A percentile compares a stretch with the other conserved stretches of the same genome.
These are phyloP conservation scores for Emydomyces testavorans DNA, from an alignment of 2,329 filamentous ascomycete genomes.

Conservation along the genomic window DNA sequence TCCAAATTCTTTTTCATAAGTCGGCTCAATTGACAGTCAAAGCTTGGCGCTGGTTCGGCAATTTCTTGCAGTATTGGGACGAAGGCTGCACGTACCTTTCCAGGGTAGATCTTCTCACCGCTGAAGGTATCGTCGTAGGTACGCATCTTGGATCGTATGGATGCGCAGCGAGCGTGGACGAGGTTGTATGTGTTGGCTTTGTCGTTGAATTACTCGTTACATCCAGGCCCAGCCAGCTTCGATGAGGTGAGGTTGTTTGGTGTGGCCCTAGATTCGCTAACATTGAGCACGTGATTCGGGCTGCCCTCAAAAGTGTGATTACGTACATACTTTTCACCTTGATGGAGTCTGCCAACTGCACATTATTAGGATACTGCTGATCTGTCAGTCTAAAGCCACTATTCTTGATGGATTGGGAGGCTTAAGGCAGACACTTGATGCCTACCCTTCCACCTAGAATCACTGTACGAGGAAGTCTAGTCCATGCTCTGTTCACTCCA, in stretches of 20 bases:
- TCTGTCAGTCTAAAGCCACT: background rate
- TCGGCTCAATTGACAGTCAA: slow-evolving; percentile 11
- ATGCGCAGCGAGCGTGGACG: slow-evolving; percentile 35
- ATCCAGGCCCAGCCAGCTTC: slow-evolving; percentile 20
- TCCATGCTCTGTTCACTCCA: too few species aligned
- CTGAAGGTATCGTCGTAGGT: slow-evolving; percentile 71
- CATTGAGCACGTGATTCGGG: slow-evolving; percentile 32
- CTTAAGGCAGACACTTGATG: too few species aligned
- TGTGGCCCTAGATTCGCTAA: slow-evolving; percentile 36
- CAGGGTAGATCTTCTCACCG: slow-evolving; percentile 68
- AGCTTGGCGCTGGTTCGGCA: slow-evolving; percentile 10
- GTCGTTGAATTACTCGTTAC: slow-evolving; percentile 33
- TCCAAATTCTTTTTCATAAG: slow-evolving; percentile 8
- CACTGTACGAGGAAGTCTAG: too few species aligned
- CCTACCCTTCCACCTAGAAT: too few species aligned
- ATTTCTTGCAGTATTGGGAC: background rate
- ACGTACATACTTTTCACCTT: background rate
- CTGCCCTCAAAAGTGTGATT: slow-evolving; percentile 20
- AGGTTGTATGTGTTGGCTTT: slow-evolving; percentile 27
- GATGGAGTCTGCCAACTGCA: background rate
- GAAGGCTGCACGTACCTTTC: slow-evolving; percentile 50
- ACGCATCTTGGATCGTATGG: slow-evolving; percentile 48
- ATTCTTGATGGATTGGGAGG: too few species aligned
- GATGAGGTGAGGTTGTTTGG: slow-evolving; percentile 21
- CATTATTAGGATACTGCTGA: background rate